Base-by-base conservation (phyloP, 208 protist species). In the Naegleria fowleri region DNA sequence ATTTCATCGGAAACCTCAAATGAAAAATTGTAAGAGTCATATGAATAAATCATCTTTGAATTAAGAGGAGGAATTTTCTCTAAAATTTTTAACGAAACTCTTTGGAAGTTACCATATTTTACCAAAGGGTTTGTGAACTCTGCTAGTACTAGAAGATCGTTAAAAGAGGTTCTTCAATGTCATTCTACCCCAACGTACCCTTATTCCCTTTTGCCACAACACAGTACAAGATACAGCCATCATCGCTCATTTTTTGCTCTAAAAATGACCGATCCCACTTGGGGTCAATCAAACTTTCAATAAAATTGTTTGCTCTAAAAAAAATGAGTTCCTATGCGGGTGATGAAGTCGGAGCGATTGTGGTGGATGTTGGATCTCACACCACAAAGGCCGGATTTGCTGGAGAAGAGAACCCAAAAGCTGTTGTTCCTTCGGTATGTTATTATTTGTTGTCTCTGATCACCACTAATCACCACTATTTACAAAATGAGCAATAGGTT, bases 331-430 rank as follows among this genome's bases (percentile, higher is more conserved):
- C 55, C 1, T 67, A 29, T 19, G 55, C 19, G 4, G 55, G 48
- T 92, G 93, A 94, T 40, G 92, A 94, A 84, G 90, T 94, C 13
- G 85, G 88, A 41, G 91, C 92, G 0, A 7, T 94, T 75, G 93
- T 94, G 25, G 6, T 94, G 9, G 93, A 94, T 90, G 83, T 92
- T 59, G 93, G 93, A 0, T 90, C 88, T 7, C 52, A 41, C 58
- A 91, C 40, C 9, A 90, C 19, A 29, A 92, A 92, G 52, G 89
- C 92, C 15, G 93, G 93, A 40, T 94, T 91, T 90, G 93, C 93
- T 22, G 93, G 93, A 5, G 93, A 94, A 67, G 93, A 94, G 22
- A 90, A 58, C 11, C 93, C 93, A 51, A 93, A 93, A 76, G 83
- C 87, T 7, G 87, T 94, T 39, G 93, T 94, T 75, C 90, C 91